Conservation (phyloP, 352 stramenopile genomes). For the Phytophthora rubi region DNA sequence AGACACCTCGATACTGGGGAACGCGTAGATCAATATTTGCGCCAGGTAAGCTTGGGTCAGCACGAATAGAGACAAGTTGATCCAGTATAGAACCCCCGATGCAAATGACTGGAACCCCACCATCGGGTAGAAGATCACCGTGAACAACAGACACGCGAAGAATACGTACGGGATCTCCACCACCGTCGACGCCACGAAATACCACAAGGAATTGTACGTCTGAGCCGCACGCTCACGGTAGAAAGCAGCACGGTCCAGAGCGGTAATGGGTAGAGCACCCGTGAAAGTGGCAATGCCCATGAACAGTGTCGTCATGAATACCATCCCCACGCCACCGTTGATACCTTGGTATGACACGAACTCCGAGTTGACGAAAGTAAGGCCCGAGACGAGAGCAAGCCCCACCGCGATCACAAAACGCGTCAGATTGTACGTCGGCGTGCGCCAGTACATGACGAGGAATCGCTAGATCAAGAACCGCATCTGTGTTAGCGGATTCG, state of each 20-base stretch:
- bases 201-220: slow-evolving; percentile 79
- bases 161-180: slow-evolving; percentile 73
- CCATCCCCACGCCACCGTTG: slow-evolving; percentile 58
- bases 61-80: slow-evolving; percentile 38
- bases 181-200: slow-evolving; percentile 74
- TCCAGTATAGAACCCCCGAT: slow-evolving; percentile 41
- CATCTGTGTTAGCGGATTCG: slow-evolving; percentile 22
- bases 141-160: slow-evolving; percentile 46
- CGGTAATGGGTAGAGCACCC: slow-evolving; percentile 68
- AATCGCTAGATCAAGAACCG: slow-evolving; percentile 32
- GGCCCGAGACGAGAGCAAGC: slow-evolving; percentile 69
- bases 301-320: slow-evolving; percentile 82
- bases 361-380: slow-evolving; percentile 46
- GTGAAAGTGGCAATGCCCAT: slow-evolving; percentile 71
- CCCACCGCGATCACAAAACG: slow-evolving; percentile 58
- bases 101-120: slow-evolving; percentile 51
- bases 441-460: slow-evolving; percentile 49
- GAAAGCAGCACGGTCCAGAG: slow-evolving; percentile 81
- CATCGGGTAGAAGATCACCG: slow-evolving; percentile 53
- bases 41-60: slow-evolving; percentile 42
- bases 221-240: slow-evolving; percentile 86
- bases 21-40: slow-evolving; percentile 34
- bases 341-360: slow-evolving; percentile 38
- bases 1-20: slow-evolving; percentile 38
- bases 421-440: slow-evolving; percentile 75